Percentiles rank a stretch among this genome's conserved stretches.
phyloP scores from a whole-genome alignment of 768 basidiomycete genomes.

The Leucocoprinus sp. region DNA sequence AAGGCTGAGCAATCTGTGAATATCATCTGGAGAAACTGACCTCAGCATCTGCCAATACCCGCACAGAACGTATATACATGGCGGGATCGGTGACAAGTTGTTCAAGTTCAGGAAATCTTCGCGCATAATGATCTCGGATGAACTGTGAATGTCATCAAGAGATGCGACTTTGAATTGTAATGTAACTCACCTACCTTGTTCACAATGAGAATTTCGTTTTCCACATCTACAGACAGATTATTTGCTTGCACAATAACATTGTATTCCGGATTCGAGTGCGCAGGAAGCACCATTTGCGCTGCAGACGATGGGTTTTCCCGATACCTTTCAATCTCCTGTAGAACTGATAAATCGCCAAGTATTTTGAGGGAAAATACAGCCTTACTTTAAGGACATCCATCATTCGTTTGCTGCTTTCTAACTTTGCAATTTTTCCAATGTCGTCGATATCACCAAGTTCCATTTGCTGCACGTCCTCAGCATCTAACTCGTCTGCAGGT shows the following conservation, averaged over 20 bases:
- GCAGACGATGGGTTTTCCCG: slow-evolving; percentile 70
- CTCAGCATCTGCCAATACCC: slow-evolving; percentile 78
- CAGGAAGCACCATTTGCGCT: slow-evolving; percentile 69
- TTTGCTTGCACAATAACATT: slow-evolving; percentile 94
- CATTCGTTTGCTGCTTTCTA: slow-evolving; percentile 85
- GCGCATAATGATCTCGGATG: slow-evolving; percentile 94
- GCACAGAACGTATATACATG: slow-evolving; percentile 89
- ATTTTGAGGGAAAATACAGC: neutral
- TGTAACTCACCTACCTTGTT: slow-evolving; percentile 60
- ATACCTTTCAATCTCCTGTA: slow-evolving; percentile 86
- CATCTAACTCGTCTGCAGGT: slow-evolving; percentile 94
- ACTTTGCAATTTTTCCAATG: slow-evolving; percentile 80
- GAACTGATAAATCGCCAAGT: neutral
- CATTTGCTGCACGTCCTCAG: slow-evolving; percentile 91
- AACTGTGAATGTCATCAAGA: slow-evolving; percentile 44
- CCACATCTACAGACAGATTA: slow-evolving; percentile 95
- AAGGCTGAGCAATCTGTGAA: slow-evolving; percentile 5
- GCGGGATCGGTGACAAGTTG: slow-evolving; percentile 87
- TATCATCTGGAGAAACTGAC: slow-evolving; percentile 28
- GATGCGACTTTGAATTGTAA: slow-evolving; percentile 2
- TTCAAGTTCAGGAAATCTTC: slow-evolving; percentile 95
- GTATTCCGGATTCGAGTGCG: slow-evolving; percentile 92
- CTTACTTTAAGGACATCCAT: slow-evolving; percentile 73
- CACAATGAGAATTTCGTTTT: slow-evolving; percentile 95
- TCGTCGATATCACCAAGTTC: slow-evolving; percentile 81